Conservation (phyloP, 2,329 filamentous ascomycete species). For the Venturia carpophila region DNA sequence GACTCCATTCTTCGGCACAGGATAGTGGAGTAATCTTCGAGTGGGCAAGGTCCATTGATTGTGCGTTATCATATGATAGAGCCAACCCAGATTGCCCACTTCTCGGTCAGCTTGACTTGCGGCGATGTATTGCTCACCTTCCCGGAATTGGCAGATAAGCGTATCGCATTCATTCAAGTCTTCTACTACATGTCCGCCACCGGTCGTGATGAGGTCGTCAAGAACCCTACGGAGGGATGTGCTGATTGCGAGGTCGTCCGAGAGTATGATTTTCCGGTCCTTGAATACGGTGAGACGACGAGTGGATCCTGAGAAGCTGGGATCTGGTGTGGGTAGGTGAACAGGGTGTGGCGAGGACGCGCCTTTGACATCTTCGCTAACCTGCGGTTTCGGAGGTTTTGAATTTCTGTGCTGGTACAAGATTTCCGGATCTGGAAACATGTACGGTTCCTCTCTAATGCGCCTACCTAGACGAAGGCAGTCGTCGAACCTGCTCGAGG, state of each 20-base stretch:
- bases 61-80: slow-evolving; percentile 83
- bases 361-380: slow-evolving; percentile 50
- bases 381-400: slow-evolving; percentile 21
- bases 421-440: slow-evolving; percentile 45
- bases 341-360: slow-evolving; percentile 51
- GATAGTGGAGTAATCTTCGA: slow-evolving; percentile 80
- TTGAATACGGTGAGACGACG: slow-evolving; percentile 55
- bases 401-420: slow-evolving; percentile 26
- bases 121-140: slow-evolving; percentile 66
- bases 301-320: slow-evolving; percentile 22
- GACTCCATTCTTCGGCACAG: slow-evolving; percentile 67
- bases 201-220: slow-evolving; percentile 58
- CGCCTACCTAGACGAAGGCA: slow-evolving; percentile 87
- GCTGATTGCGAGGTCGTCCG: slow-evolving; percentile 63
- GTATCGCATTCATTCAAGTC: slow-evolving; percentile 66
- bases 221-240: slow-evolving; percentile 59
- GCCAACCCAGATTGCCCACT: slow-evolving; percentile 87
- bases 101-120: slow-evolving; percentile 72
- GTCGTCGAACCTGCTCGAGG: slow-evolving; percentile 74
- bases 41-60: slow-evolving; percentile 84
- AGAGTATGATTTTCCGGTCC: slow-evolving; percentile 69
- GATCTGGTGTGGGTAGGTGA: slow-evolving; percentile 26
- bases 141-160: slow-evolving; percentile 80
- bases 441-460: slow-evolving; percentile 84
- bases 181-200: slow-evolving; percentile 62